phyloP scores from a whole-genome alignment of 2,329 filamentous ascomycete species.

The Parasarocladium wereldwijsianum region DNA sequence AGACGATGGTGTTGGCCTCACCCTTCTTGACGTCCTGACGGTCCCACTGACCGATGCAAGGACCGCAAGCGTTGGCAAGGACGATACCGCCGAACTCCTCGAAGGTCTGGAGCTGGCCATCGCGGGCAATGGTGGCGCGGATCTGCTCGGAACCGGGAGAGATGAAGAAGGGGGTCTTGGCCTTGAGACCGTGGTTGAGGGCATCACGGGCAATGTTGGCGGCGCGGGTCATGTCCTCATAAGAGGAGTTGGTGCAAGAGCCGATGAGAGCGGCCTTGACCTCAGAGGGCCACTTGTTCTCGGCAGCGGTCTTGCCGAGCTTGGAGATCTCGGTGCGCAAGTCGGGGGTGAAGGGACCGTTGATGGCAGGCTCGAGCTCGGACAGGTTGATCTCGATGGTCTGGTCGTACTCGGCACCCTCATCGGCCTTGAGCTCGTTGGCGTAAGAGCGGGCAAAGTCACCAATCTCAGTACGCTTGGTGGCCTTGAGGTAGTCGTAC shows the following conservation, averaged over 20 bases:
- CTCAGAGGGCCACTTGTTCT: slow-evolving; percentile 91
- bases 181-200: slow-evolving; percentile 81
- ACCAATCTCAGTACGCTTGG: slow-evolving; percentile 80
- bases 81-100: slow-evolving; percentile 94
- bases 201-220: slow-evolving; percentile 87
- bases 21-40: slow-evolving; percentile 89
- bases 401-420: slow-evolving; percentile 90
- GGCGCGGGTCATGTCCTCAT: slow-evolving; percentile 84
- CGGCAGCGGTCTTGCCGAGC: slow-evolving; percentile 87
- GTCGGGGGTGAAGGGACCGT: slow-evolving; percentile 97
- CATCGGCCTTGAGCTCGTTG: slow-evolving; percentile 71
- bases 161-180: slow-evolving; percentile 85
- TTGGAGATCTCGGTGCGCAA: slow-evolving; percentile 95
- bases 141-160: slow-evolving; percentile 97
- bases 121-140: slow-evolving; percentile 77
- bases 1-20: slow-evolving; percentile 89
- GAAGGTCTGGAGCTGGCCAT: slow-evolving; percentile 85
- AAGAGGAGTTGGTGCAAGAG: slow-evolving; percentile 87
- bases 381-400: slow-evolving; percentile 91
- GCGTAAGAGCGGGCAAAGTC: slow-evolving; percentile 79
- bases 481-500: slow-evolving; percentile 88
- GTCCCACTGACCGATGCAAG: slow-evolving; percentile 93
- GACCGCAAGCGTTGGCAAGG: slow-evolving; percentile 87
- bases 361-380: slow-evolving; percentile 87
- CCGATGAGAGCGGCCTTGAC: slow-evolving; percentile 95